Conservation (phyloP, 2,329 filamentous ascomycete genomes). For the Myriosclerotinia duriaeana region DNA sequence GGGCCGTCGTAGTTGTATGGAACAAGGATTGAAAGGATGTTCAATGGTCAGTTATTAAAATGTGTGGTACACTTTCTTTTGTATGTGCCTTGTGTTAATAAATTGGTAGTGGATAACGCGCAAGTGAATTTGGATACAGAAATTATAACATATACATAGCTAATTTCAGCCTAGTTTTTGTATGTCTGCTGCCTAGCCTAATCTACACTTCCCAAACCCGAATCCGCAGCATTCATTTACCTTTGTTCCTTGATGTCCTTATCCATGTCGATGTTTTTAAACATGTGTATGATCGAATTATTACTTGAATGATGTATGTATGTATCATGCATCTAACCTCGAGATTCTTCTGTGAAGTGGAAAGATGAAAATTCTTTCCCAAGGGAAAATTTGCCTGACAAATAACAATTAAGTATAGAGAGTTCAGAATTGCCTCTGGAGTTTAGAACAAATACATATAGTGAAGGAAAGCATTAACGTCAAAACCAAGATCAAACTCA, state of each 20-base stretch:
- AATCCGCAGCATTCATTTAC: background rate
- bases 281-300: background rate
- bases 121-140: background rate
- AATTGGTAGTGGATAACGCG: background rate
- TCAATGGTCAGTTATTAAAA: background rate
- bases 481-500: background rate
- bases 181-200: background rate
- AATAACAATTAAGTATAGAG: background rate
- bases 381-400: background rate
- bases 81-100: no score
- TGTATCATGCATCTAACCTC: background rate
- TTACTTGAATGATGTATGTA: background rate
- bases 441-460: background rate
- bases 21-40: background rate
- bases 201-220: background rate
- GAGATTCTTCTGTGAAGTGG: background rate
- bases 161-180: background rate
- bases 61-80: background rate
- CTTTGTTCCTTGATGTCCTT: background rate
- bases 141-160: background rate
- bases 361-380: background rate
- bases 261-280: background rate
- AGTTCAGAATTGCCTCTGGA: background rate
- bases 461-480: background rate
- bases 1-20: background rate